These are phyloP conservation scores for Cyathus striatus DNA, from an alignment of 768 basidiomycete species.

Conservation along the genomic window DNA sequence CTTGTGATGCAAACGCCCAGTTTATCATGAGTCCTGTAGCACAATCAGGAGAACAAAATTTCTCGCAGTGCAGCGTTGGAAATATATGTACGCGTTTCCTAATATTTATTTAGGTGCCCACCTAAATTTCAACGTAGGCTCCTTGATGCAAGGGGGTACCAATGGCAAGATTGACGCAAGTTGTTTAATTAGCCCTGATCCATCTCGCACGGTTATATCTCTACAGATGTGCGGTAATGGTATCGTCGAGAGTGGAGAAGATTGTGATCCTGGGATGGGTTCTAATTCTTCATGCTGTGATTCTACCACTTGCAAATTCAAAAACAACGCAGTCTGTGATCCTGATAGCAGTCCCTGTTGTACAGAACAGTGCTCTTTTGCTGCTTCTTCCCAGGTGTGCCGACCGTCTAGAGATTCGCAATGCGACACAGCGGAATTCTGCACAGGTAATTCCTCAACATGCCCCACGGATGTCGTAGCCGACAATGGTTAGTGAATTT, in stretches of 20 bases:
- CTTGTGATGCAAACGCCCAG: slow-evolving; percentile 59
- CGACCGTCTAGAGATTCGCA: slow-evolving; percentile 55
- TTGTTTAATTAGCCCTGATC: slow-evolving; percentile 63
- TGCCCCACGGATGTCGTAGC: slow-evolving; percentile 65
- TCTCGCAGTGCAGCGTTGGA: slow-evolving; percentile 77
- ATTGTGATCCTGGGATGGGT: slow-evolving; percentile 78
- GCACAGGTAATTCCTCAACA: slow-evolving; percentile 66
- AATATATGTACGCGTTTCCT: slow-evolving; percentile 59
- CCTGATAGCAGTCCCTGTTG: slow-evolving; percentile 76
- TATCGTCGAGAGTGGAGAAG: slow-evolving; percentile 78
- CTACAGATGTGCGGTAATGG: slow-evolving; percentile 81
- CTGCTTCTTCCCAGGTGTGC: slow-evolving; percentile 65
- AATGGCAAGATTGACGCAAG: slow-evolving; percentile 48
- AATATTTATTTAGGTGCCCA: not conserved
- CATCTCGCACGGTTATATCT: slow-evolving; percentile 40
- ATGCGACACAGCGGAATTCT: slow-evolving; percentile 73
- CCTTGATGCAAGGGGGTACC: slow-evolving; percentile 48
- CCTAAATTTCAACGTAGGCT: slow-evolving; percentile 35
- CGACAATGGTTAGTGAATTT: slow-evolving; percentile 52
- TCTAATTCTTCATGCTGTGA: slow-evolving; percentile 69
- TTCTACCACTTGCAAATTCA: slow-evolving; percentile 70
- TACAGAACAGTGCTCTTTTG: slow-evolving; percentile 61
- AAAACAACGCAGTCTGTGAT: slow-evolving; percentile 67
- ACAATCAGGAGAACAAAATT: slow-evolving; percentile 54
- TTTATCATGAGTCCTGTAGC: slow-evolving; percentile 88